A percentile compares a stretch with the other conserved stretches of the same genome.
These are phyloP conservation scores for Penicillium chermesinum DNA, from an alignment of 495 filamentous ascomycete genomes.

Conservation along the genomic window DNA sequence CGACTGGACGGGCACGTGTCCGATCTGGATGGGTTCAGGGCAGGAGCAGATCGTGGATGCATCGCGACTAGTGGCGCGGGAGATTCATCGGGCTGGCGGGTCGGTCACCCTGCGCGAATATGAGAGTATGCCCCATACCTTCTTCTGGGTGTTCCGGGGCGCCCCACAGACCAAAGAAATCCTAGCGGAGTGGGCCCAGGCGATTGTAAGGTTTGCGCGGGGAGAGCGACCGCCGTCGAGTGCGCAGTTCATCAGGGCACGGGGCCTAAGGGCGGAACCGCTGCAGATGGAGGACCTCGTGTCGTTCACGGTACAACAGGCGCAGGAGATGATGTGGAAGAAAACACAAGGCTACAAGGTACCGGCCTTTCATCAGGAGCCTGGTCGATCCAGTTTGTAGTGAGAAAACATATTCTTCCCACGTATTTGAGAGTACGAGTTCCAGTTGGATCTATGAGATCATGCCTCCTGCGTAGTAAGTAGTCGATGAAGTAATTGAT, in stretches of 20 bases:
- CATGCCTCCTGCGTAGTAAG: too few relatives aligned
- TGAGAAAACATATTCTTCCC: too few relatives aligned
- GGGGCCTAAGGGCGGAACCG: neutral
- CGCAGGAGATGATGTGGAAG: neutral
- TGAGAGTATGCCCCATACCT: neutral
- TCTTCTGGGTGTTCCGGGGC: neutral
- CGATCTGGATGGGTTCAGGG: neutral
- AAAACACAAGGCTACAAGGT: neutral
- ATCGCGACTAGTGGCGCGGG: neutral
- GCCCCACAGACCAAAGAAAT: neutral
- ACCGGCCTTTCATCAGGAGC: neutral
- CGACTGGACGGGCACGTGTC: neutral
- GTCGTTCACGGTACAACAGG: neutral
- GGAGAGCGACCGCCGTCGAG: neutral
- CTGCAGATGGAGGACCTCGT: neutral
- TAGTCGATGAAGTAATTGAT: too few relatives aligned
- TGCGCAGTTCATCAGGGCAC: neutral
- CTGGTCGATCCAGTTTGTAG: too few relatives aligned
- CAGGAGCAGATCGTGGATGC: neutral
- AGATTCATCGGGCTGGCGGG: neutral
- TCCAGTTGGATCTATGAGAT: too few relatives aligned
- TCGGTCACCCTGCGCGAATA: neutral
- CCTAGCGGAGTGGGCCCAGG: neutral
- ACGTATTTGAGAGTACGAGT: too few relatives aligned
- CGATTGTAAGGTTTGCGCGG: neutral